These are phyloP conservation scores for Otatea glauca DNA, from an alignment of 176 grass and related monocot species.

Conservation along the genomic window DNA sequence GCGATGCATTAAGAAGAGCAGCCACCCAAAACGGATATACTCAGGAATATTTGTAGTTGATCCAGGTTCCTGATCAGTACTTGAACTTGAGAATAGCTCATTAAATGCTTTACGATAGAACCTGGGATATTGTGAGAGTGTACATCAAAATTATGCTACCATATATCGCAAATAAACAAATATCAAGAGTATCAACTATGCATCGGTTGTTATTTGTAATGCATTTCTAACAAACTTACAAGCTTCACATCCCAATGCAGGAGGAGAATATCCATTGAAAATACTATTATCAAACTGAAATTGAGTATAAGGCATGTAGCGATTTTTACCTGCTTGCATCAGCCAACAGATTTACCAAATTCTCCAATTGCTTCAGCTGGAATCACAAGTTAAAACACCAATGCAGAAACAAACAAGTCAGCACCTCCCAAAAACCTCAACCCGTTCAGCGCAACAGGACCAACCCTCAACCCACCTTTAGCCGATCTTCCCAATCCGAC, in stretches of 20 bases:
- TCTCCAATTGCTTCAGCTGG: slow-evolving; percentile 76
- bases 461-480: slow-evolving; percentile 56
- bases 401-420: slow-evolving; percentile 43
- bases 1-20: slow-evolving; percentile 80
- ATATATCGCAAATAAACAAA: background rate
- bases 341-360: slow-evolving; percentile 59
- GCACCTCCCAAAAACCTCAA: slow-evolving; percentile 9
- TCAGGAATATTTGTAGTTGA: slow-evolving; percentile 49
- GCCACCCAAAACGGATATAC: slow-evolving; percentile 77
- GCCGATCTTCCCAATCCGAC: slow-evolving; percentile 72
- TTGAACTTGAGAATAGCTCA: slow-evolving; percentile 69
- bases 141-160: slow-evolving; percentile 10
- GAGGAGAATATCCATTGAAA: background rate
- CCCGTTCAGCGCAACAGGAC: background rate
- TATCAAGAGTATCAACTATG: background rate
- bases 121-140: slow-evolving; percentile 46
- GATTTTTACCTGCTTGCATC: slow-evolving; percentile 73
- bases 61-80: slow-evolving; percentile 43
- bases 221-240: background rate
- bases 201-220: background rate
- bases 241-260: slow-evolving; percentile 16
- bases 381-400: slow-evolving; percentile 43
- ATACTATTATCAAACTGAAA: slow-evolving; percentile 35
- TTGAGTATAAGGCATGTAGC: background rate
- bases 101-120: slow-evolving; percentile 79